Percentiles rank a stretch among this genome's conserved stretches.
Evolutionary conservation across 2,329 filamentous ascomycete species (phyloP).

Genomic region (Aureobasidium melanogenum): DNA sequence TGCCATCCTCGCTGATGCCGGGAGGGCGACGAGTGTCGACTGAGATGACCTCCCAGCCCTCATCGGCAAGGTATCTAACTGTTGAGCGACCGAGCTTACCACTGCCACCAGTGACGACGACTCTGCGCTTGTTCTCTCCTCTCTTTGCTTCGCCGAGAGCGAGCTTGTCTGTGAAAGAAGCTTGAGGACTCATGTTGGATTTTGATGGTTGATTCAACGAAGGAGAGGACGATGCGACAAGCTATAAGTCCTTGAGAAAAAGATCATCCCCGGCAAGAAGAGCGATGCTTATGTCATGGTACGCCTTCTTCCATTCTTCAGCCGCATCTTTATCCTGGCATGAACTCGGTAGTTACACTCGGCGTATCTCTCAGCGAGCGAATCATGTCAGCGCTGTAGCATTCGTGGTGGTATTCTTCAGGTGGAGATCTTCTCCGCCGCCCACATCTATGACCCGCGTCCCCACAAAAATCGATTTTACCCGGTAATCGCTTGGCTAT

Average conservation of each 20-base stretch:
- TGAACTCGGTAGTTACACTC: neutral
- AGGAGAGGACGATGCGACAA: neutral
- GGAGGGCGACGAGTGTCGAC: conserved; percentile 18
- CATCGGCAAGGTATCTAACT: conserved; percentile 18
- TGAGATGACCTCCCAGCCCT: conserved; percentile 20
- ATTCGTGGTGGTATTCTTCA: neutral
- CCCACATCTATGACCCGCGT: conserved; percentile 2
- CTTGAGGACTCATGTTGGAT: neutral
- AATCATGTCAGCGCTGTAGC: neutral
- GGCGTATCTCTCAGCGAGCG: neutral
- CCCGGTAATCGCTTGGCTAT: neutral
- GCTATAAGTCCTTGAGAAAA: neutral
- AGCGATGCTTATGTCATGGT: conserved; percentile 4
- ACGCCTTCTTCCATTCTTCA: neutral
- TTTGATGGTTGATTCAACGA: neutral
- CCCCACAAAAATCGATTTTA: neutral
- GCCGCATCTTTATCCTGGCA: neutral
- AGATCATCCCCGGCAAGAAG: neutral
- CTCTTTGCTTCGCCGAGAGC: conserved; percentile 18
- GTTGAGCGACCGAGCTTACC: conserved; percentile 20
- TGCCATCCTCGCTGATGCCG: conserved; percentile 19
- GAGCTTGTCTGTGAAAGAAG: conserved; percentile 19
- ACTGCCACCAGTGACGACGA: conserved; percentile 19
- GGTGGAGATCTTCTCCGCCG: neutral
- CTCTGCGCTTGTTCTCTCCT: conserved; percentile 15